Evolutionary conservation across 805 yeast genomes (phyloP), one percentile per base, ranked within the genome.

Genomic region (Diddensiella caesifluorescens): DNA sequence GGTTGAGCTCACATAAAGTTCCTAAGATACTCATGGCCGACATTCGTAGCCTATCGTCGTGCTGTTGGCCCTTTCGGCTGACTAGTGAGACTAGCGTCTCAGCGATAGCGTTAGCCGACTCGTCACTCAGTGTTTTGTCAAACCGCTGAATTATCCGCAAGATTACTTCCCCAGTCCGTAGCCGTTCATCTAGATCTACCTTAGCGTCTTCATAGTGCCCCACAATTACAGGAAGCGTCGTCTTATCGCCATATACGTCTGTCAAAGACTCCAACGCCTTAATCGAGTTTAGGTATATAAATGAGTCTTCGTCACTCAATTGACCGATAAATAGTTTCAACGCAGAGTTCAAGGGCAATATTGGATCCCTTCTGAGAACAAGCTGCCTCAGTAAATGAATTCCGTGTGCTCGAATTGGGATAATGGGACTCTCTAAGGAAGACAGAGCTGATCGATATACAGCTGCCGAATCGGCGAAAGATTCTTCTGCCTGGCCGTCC

Each of bases 1-100:
- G 80, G 45, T 78, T 77, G 1, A 65, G 64, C 48, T 75, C 74
- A 53, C 88, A 74, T 27, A 83, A 66, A 4, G 74, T 64, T 22
- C 97, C 95, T n/a, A 90, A 59, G 10, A 92, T 60, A 0, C 96
- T 84, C 77, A 89, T 73, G 0, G 95, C 75, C 1, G 97, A 89
- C 83, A 87, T 80, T 50, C 97, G 68, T 29, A 88, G 49, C 29
- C 80, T 71, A 44, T 71, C 66, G 48, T 87, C 95, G 1, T 40
- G 40, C 15, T 28, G 18, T 27, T 41, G 30, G 16, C 35, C 16
- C 19, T 57, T 38, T 18, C 30, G 39, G 18, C 55, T 41, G 15
- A 51, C 50, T 4, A 47, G 42, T 16, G 37, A 12, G 2, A 83
- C 54, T 22, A 77, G 69, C 0, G 68, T 53, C 3, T 62, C 56